Evolutionary conservation across 805 yeast genomes (phyloP).

Genomic region (Candida methanosorbosa): DNA sequence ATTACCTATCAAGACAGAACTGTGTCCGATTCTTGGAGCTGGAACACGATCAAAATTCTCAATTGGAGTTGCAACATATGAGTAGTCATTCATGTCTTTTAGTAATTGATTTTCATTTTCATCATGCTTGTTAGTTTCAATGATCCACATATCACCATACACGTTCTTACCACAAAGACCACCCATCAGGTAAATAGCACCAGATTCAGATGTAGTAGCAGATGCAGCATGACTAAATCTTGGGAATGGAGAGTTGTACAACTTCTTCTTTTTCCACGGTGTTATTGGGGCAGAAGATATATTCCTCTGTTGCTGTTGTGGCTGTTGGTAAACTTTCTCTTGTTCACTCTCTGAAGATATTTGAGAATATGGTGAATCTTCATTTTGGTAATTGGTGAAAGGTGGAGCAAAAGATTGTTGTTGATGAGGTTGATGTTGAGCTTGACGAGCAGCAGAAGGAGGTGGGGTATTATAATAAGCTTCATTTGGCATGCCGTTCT

Average conservation of each 20-base stretch:
- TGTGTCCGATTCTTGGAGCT: conserved; percentile 95
- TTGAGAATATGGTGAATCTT: conserved; percentile 1
- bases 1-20: conserved; percentile 84
- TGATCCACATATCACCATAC: conserved; percentile 92
- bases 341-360: background rate
- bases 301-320: background rate
- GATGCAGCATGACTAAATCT: conserved; percentile 90
- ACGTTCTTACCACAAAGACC: conserved; percentile 90
- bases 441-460: background rate
- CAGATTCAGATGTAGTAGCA: conserved; percentile 63
- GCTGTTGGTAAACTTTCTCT: background rate
- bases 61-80: conserved; percentile 39
- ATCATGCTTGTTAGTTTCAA: conserved; percentile 37
- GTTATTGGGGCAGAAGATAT: conserved; percentile 13
- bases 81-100: conserved; percentile 20
- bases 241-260: conserved; percentile 81
- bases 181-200: conserved; percentile 85
- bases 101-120: too few species aligned
- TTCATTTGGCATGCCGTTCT: background rate
- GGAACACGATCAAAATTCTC: conserved; percentile 77
- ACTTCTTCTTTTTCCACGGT: conserved; percentile 63
- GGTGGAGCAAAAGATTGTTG: background rate
- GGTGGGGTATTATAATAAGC: background rate
- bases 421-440: background rate
- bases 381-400: background rate